Base-by-base conservation (phyloP, 73 alveolate genomes). In the Tetrahymena elliotti region DNA sequence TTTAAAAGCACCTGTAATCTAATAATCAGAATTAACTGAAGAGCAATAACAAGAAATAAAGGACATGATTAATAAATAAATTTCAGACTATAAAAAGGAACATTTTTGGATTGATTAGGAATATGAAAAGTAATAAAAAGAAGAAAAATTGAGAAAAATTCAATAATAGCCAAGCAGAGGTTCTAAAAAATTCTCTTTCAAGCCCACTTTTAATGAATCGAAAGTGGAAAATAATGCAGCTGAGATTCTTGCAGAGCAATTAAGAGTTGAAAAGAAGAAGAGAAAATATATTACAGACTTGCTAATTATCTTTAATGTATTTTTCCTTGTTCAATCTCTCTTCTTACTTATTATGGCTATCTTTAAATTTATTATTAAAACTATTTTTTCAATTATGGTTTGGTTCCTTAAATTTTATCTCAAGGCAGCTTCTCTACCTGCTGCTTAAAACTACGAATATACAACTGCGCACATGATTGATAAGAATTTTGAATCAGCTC, bases 401-500 rank as follows among this genome's bases (percentile, higher is more conserved):
- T n/a, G 93, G 93, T 47, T 53, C 83, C 52, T 68, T 5, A 68
- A 68, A 31, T 68, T 36, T 68, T 68, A 68, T 68, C 38, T 68
- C 88, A 68, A n/a, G 1, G 1, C n/a, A 6, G 88, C 88, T 4
- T 68, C 88, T 68, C 88, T 68, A 2, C 88, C 88, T 24, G 4
- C 38, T 27, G 88, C 88, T 68, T 53, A 94, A 88, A 53, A 39
- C 52, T 94, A 93, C 38, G 98, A 96, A 94, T 96, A 96, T 83
- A 96, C 95, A 47, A 92, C 95, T 20, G 95, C 96, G 15, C 97
- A 96, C 38, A 83, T 95, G 33, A 93, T 95, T 35, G 98, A 96
- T 47, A 95, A 95, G 83, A 92, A 96, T 20, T 92, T 84, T 37
- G 98, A 96, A 96, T 94, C 97, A 33, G 83, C 94, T 24, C 53